phyloP scores from a whole-genome alignment of 2,329 filamentous ascomycete species.

The Monilinia laxa region DNA sequence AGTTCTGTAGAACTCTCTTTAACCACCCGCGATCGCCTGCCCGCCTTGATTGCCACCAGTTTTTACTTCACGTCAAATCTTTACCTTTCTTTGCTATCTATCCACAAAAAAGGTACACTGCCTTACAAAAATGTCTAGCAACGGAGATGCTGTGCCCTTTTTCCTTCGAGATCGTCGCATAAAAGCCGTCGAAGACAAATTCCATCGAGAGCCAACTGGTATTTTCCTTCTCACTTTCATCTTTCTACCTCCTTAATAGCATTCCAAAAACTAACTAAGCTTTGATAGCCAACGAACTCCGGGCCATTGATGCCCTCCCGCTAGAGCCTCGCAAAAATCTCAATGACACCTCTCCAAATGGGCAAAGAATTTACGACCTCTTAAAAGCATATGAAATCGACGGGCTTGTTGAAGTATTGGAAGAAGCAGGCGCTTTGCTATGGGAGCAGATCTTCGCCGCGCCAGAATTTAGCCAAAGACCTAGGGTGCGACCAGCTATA shows the following conservation, averaged over 20 bases:
- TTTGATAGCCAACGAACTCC: conserved; percentile 13
- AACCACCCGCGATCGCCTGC: background rate
- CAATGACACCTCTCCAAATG: conserved; percentile 21
- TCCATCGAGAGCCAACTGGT: conserved; percentile 12
- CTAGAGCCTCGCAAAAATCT: conserved; percentile 6
- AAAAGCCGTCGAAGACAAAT: conserved; percentile 7
- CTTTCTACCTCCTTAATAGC: background rate
- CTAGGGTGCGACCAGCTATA: background rate
- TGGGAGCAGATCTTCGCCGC: conserved; percentile 19
- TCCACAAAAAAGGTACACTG: background rate
- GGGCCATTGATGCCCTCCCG: conserved; percentile 15
- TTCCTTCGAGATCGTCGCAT: conserved; percentile 10
- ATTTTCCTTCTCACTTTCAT: background rate
- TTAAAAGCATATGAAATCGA: conserved; percentile 20
- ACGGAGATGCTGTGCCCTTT: background rate
- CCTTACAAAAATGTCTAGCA: background rate
- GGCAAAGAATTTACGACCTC: conserved; percentile 17
- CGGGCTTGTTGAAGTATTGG: conserved; percentile 19
- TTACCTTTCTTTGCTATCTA: background rate
- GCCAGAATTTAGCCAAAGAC: background rate
- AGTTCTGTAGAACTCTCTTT: no score
- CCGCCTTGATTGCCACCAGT: background rate
- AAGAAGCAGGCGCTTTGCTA: conserved; percentile 26
- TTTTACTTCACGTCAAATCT: background rate
- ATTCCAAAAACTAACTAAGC: background rate